Conservation (phyloP, 257 asterid species). For the Fraxinus excelsior region DNA sequence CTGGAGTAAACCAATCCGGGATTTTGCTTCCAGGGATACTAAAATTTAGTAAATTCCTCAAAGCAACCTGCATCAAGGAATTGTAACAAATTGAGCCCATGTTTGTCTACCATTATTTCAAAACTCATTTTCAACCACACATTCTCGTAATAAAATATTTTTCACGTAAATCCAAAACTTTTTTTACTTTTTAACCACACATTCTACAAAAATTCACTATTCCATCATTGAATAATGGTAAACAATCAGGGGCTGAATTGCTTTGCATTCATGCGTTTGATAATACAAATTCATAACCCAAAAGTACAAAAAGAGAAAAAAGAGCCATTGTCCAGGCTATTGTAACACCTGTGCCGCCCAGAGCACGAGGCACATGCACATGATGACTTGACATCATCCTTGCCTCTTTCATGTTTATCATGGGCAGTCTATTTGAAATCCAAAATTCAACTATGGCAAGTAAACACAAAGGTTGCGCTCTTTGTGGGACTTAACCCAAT, state of each 20-base stretch:
- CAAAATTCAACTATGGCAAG: background rate
- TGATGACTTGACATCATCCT: background rate
- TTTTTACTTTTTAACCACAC: no score
- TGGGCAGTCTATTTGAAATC: background rate
- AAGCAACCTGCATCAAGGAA: slow-evolving; percentile 30
- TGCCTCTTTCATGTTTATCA: background rate
- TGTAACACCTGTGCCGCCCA: background rate
- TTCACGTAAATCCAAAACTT: no score
- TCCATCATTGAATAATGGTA: no score
- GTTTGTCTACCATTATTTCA: no score
- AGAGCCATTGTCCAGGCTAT: background rate
- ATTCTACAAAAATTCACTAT: no score
- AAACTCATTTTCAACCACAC: no score
- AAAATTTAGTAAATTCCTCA: slow-evolving; percentile 23
- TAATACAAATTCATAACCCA: background rate
- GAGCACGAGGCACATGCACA: background rate
- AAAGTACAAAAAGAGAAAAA: background rate
- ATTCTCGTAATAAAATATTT: no score
- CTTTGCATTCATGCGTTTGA: background rate
- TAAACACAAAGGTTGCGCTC: no score
- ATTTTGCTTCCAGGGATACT: slow-evolving; percentile 35
- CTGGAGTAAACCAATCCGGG: slow-evolving; percentile 36
- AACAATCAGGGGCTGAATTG: no score
- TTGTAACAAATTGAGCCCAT: background rate
- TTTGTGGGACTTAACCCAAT: background rate